Base-by-base conservation (phyloP, 257 asterid species). In the Plantago major region DNA sequence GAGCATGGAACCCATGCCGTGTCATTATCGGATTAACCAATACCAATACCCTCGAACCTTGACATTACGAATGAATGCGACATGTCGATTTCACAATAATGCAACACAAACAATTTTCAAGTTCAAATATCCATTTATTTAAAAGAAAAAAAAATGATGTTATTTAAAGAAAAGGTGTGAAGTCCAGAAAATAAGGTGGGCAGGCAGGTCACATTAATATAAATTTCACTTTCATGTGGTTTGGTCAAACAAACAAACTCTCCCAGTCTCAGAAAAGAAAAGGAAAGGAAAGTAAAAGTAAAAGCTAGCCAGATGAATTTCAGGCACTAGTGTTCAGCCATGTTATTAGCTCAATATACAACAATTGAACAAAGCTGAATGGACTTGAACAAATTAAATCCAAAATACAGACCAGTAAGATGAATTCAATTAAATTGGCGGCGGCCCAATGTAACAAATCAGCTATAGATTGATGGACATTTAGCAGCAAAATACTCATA, bases 371-470 rank as follows among this genome's bases (percentile, higher is more conserved):
- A 33, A 33, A 33, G 40, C 8, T 33, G 44, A 65, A 51, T 47
- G 18, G 5, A 28, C 17, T 22, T 2, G 2, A 1, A 5, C 14
- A 65, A 45, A 43, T 57, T 33, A 64, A 19, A 50, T 60, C 18
- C 38, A 58, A 4, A 10, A 65, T 22, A 68, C 30, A 56, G 38
- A 56, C 49, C 28, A 45, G 59, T 48, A 57, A 55, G 1, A 30
- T 65, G 71, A 60, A 42, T 37, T 50, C 73, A 70, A 63, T 16
- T 66, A 77, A 79, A 79, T 69, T 81, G 98, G 88, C 92, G 98
- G 88, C 92, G 91, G 98, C 94, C 89, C 67, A 76, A 77, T 78
- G 73, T 70, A 79, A 75, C 82, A 81, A 42, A 74, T 73, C 81
- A 68, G 71, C 67, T 66, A 65, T 66, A 74, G 76, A 68, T 67